A percentile compares a stretch with the other conserved stretches of the same genome.
Conservation (phyloP, 2,329 filamentous ascomycete species). For the Phoma sp. region DNA sequence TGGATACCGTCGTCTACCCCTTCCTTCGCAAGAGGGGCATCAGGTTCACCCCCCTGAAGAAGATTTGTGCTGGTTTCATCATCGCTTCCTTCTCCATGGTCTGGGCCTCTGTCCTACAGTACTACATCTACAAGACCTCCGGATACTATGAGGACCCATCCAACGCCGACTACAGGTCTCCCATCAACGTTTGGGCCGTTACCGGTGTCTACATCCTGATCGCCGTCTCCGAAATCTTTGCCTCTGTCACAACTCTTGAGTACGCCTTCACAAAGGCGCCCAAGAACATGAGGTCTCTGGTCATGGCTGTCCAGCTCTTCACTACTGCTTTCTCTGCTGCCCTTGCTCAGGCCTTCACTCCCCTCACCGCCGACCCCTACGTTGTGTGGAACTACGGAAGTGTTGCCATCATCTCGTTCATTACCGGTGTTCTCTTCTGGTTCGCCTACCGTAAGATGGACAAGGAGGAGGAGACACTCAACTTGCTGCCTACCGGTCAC, state of each 20-base stretch:
- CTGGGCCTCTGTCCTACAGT: conserved; percentile 63
- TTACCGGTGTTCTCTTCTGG: conserved; percentile 41
- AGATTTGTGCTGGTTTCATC: conserved; percentile 73
- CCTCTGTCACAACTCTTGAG: conserved; percentile 71
- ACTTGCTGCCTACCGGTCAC: conserved; percentile 47
- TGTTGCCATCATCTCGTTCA: conserved; percentile 45
- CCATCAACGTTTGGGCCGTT: conserved; percentile 62
- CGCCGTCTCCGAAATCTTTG: conserved; percentile 66
- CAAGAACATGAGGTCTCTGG: conserved; percentile 62
- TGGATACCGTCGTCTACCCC: conserved; percentile 72
- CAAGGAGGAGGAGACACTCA: conserved; percentile 45
- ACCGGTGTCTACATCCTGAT: conserved; percentile 61
- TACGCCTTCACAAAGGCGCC: conserved; percentile 78
- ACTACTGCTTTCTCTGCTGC: conserved; percentile 44
- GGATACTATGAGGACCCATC: conserved; percentile 52
- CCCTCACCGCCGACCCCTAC: conserved; percentile 35
- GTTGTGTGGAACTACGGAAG: conserved; percentile 45
- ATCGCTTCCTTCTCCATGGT: conserved; percentile 67
- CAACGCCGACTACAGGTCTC: conserved; percentile 44
- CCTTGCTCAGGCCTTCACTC: conserved; percentile 38
- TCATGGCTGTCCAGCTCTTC: conserved; percentile 47
- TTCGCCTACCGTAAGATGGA: conserved; percentile 42
- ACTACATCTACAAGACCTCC: conserved; percentile 63
- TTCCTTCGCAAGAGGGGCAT: conserved; percentile 67
- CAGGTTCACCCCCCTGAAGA: conserved; percentile 76